A percentile compares a stretch with the other conserved stretches of the same genome.
Conservation (phyloP, 768 basidiomycete genomes). For the Boletellus sp. region DNA sequence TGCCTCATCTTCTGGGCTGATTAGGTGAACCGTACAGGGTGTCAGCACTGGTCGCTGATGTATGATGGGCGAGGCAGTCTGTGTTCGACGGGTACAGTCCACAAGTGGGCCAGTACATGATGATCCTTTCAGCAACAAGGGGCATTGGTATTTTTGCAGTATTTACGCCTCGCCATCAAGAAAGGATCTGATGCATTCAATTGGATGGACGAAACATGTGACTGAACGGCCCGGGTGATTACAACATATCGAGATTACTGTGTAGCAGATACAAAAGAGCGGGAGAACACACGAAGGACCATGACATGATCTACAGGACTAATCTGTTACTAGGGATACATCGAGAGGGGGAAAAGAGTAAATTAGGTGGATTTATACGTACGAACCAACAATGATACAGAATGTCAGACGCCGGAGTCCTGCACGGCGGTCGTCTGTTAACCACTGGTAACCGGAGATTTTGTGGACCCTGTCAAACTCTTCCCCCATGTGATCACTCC, state of each 20-base stretch:
- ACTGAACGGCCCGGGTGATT: neutral
- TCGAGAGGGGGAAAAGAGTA: neutral
- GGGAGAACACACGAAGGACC: constrained; percentile 8
- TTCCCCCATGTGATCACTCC: constrained; percentile 31
- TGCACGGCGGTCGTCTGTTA: neutral
- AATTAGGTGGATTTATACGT: constrained; percentile 1
- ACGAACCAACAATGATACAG: constrained; percentile 11
- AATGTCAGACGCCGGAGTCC: constrained; percentile 4
- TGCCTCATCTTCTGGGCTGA: too few relatives aligned
- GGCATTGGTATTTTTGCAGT: neutral
- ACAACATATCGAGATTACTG: constrained; percentile 14
- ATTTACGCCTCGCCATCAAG: too few relatives aligned
- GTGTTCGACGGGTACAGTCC: too few relatives aligned
- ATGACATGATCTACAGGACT: constrained; percentile 6
- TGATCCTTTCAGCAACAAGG: too few relatives aligned
- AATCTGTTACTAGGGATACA: constrained; percentile 26
- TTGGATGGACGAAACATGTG: neutral
- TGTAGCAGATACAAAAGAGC: constrained; percentile 6
- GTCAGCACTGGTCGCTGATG: too few relatives aligned
- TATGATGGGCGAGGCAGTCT: too few relatives aligned
- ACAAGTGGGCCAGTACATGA: too few relatives aligned
- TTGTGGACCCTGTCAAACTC: constrained; percentile 18
- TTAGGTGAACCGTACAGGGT: neutral
- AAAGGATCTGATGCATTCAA: too few relatives aligned
- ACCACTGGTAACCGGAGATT: neutral